Evolutionary conservation across 129 eudicot species (phyloP).

Genomic region (Flaveria ramosissima): DNA sequence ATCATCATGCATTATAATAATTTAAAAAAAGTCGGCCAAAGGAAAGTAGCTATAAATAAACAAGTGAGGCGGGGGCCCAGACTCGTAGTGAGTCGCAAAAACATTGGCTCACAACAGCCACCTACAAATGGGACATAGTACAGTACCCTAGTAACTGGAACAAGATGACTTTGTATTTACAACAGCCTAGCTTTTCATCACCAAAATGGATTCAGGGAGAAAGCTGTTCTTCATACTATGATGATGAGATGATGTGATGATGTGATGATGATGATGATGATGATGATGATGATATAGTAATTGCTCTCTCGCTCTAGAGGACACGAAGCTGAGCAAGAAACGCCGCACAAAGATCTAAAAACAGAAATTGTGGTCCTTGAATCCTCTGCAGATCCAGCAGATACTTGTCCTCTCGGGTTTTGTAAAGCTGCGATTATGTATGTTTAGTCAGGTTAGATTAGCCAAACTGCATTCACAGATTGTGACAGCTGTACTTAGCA

Average conservation of each 20-base stretch:
- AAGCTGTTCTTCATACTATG: conserved; percentile 44
- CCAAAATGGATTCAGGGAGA: conserved; percentile 40
- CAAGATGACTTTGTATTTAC: conserved; percentile 40
- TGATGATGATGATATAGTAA: neutral
- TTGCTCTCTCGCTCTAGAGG: conserved; percentile 41
- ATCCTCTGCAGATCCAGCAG: conserved; percentile 91
- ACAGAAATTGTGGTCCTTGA: conserved; percentile 88
- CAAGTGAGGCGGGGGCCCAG: conserved; percentile 30
- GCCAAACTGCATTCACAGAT: neutral
- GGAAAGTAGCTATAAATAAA: conserved; percentile 18
- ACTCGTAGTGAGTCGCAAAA: conserved; percentile 47
- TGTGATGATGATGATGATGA: neutral
- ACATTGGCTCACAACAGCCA: conserved; percentile 46
- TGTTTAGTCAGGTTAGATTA: neutral
- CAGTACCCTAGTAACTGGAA: conserved; percentile 18
- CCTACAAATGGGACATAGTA: conserved; percentile 21
- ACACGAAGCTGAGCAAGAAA: conserved; percentile 98
- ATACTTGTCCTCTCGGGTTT: conserved; percentile 89
- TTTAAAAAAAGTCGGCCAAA: neutral
- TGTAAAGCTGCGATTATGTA: conserved; percentile 70
- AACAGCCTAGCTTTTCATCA: conserved; percentile 43
- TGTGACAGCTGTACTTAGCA: neutral
- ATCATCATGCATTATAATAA: conserved; percentile 15
- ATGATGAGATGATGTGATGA: neutral
- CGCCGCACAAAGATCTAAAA: conserved; percentile 92